phyloP scores from a whole-genome alignment of 495 filamentous ascomycete species.

The Tuber brumale region DNA sequence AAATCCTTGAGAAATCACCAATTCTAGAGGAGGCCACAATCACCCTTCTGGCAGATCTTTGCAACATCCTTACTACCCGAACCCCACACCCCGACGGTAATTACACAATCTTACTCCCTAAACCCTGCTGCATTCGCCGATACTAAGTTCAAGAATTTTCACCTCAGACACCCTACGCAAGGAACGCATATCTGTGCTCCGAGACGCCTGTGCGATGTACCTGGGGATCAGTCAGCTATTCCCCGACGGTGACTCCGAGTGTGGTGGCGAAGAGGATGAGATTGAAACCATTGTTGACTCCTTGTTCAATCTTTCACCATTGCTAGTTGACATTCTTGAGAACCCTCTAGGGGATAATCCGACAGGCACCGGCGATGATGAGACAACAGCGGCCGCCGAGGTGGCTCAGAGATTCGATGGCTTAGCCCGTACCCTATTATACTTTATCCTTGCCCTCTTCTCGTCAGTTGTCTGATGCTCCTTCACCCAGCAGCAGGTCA shows the following conservation, averaged over 20 bases:
- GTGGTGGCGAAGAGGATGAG: background rate
- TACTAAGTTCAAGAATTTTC: background rate
- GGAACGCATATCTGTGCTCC: background rate
- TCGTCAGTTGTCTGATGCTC: background rate
- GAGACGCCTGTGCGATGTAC: background rate
- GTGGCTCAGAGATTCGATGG: background rate
- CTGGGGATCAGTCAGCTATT: background rate
- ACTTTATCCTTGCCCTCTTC: background rate
- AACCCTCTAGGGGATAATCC: background rate
- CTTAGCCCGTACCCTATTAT: background rate
- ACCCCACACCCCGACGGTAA: background rate
- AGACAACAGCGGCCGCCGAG: background rate
- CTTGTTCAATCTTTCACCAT: background rate
- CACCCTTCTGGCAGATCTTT: background rate
- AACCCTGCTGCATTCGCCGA: background rate
- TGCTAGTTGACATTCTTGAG: background rate
- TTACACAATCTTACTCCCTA: background rate
- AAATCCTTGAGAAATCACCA: background rate
- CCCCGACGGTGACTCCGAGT: background rate
- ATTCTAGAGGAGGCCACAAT: background rate
- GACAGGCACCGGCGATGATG: background rate
- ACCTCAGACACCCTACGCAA: background rate
- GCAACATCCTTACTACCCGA: background rate
- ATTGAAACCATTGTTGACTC: background rate
- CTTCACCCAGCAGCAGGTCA: background rate